Evolutionary conservation across 371 early-diverging fungal species (phyloP).

Genomic region (Funneliformis caledonium): DNA sequence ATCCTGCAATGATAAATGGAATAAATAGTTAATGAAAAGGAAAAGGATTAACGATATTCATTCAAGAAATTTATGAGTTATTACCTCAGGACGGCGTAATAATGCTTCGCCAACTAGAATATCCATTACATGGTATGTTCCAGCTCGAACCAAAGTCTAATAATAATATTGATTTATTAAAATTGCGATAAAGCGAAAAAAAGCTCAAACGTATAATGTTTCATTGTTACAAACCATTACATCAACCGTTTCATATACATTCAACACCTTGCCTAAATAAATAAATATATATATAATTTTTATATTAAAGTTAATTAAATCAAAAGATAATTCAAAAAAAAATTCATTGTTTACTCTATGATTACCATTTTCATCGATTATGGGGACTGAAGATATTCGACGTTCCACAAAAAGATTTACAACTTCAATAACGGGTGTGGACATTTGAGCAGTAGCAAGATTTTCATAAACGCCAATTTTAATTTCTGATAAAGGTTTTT

Average conservation of each 20-base stretch:
- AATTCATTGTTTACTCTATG: not conserved
- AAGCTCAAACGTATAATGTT: not conserved
- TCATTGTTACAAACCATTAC: constrained; percentile 74
- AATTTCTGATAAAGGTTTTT: constrained; percentile 73
- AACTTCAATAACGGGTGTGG: constrained; percentile 84
- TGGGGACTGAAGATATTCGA: constrained; percentile 89
- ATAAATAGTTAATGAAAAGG: not conserved
- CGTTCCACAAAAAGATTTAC: constrained; percentile 87
- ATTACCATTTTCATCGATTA: constrained; percentile 83
- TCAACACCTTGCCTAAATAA: constrained; percentile 71
- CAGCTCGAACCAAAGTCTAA: constrained; percentile 68
- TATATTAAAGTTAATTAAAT: constrained; percentile 19
- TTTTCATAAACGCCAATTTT: constrained; percentile 87
- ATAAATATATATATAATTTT: not conserved
- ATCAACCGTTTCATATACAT: constrained; percentile 95
- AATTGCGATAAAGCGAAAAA: not conserved
- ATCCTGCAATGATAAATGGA: constrained; percentile 53
- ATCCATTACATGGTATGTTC: constrained; percentile 73
- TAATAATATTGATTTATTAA: constrained; percentile 1
- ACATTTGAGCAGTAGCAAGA: constrained; percentile 76
- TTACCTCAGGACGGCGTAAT: constrained; percentile 74
- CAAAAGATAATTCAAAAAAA: not conserved
- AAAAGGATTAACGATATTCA: not conserved
- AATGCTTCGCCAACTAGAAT: constrained; percentile 88
- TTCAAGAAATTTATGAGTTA: not conserved